Evolutionary conservation across 768 basidiomycete species (phyloP), one percentile per base, ranked within the genome.

Genomic region (Thelephora ganbajun): DNA sequence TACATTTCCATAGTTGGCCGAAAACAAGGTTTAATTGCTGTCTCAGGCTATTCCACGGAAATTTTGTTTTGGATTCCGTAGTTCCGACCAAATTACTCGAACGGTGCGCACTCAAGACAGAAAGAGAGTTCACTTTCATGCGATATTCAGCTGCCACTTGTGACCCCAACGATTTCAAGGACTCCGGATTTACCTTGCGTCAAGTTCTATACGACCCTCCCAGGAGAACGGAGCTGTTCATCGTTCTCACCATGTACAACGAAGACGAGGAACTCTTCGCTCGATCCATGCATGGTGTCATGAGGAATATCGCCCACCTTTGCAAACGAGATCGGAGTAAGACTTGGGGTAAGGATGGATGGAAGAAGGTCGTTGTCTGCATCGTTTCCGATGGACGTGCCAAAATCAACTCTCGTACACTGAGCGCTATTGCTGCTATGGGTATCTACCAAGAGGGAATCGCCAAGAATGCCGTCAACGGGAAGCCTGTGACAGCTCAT

Each of bases 161-260:
- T 65, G 93, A 97, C 63, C 94, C 94, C 6, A 91, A 97, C 63
- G 80, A 89, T 58, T 98, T 97, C 63, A 73, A 80, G 57, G 69
- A 79, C 22, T 64, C 75, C 11, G 79, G 84, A 0, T 98, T 94
- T 65, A 87, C 89, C 0, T 71, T 97, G 6, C 78, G 94, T 2
- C 93, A 94, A 61, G 73, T 78, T n/a, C 77, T 88, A 56, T 93
- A 94, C 62, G 87, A 93, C 56, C 91, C 91, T 0, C 84, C 88
- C 0, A 71, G 93, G 16, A 72, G 84, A 33, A 96, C 93, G 33
- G 94, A 98, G 63, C 69, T 97, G 13, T 94, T 96, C 66, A 93
- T 97, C 55, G 93, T 96, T 37, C 84, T 97, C 77, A 97, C 93
- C 12, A 96, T 97, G 92, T 96, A 94, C 62, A 94, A 96, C 57